A percentile compares a stretch with the other conserved stretches of the same genome.
Evolutionary conservation across 2,329 filamentous ascomycete genomes (phyloP).

Genomic region (Nothophoma quercina): DNA sequence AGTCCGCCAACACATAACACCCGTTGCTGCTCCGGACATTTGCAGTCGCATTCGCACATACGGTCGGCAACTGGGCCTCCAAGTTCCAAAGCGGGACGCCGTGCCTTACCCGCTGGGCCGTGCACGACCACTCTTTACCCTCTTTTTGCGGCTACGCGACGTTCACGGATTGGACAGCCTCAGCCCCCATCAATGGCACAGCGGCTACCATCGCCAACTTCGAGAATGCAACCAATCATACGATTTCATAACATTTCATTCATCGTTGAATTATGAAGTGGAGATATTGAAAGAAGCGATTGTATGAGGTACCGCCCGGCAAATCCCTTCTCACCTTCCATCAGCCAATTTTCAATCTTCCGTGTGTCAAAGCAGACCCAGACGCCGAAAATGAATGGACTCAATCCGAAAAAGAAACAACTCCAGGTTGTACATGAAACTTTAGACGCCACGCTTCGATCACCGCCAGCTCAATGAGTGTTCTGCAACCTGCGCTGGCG

Average conservation of each 20-base stretch:
- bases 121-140: slow-evolving; percentile 46
- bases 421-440: slow-evolving; percentile 49
- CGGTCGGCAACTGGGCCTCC: slow-evolving; percentile 13
- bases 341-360: slow-evolving; percentile 40
- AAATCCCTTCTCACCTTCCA: slow-evolving; percentile 33
- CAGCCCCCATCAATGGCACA: slow-evolving; percentile 48
- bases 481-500: slow-evolving; percentile 47
- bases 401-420: slow-evolving; percentile 32
- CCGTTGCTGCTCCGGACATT: slow-evolving; percentile 8
- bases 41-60: slow-evolving; percentile 1
- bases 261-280: slow-evolving; percentile 40
- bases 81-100: slow-evolving; percentile 29
- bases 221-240: slow-evolving; percentile 45
- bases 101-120: slow-evolving; percentile 38
- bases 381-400: slow-evolving; percentile 44
- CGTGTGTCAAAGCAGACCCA: slow-evolving; percentile 39
- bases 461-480: slow-evolving; percentile 36
- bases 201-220: slow-evolving; percentile 46
- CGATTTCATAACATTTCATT: slow-evolving; percentile 37
- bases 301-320: slow-evolving; percentile 50
- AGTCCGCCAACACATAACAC: slow-evolving; percentile 20
- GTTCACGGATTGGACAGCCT: slow-evolving; percentile 50
- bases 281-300: slow-evolving; percentile 43
- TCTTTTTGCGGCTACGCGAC: slow-evolving; percentile 52
- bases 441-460: slow-evolving; percentile 39